Evolutionary conservation across 148 eudicot species (phyloP), one percentile per base, ranked within the genome.

Genomic region (Gaultheria prostrata): DNA sequence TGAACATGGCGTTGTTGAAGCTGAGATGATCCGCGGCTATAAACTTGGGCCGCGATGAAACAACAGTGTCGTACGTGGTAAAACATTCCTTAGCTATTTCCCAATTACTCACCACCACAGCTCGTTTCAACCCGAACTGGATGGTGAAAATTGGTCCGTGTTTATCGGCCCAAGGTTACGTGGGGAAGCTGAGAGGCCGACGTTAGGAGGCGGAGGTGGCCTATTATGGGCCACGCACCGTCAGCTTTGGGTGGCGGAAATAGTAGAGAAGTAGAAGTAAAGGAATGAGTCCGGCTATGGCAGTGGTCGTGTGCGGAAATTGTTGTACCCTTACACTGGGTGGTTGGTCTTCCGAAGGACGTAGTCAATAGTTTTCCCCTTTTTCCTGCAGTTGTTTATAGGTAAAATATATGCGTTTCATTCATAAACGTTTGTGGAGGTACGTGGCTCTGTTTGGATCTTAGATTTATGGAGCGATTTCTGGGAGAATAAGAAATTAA

Each of bases 261-360:
- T 50, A 77, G 63, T 15, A 77, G 21, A 74, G 77, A 77, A 51
- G 10, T 28, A 77, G 11, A 51, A 77, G 39, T 6, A 77, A 26
- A 26, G 80, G 9, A 2, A 51, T 28, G 57, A 50, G 3, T 28
- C 80, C 80, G 56, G 61, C 80, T 77, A 77, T 26, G 63, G 8
- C 33, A 28, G 80, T 50, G 80, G 30, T 51, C 15, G 33, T 14
- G 80, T 26, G 59, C 15, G 59, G 63, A 88, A 78, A 90, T 98
- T 65, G 77, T 82, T 50, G 98, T 94, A 46, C 97, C 99, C 80
- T 97, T 91, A 85, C 87, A 93, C 89, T 85, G 89, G 75, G 98
- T 97, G 75, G 98, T 97, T 63, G 88, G 93, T 54, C 93, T 97
- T 79, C 99, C 98, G 94, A 94, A 82, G 96, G 94, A 49, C 93